Conservation (phyloP, 768 basidiomycete genomes). For the Mycena olivaceomarginata region DNA sequence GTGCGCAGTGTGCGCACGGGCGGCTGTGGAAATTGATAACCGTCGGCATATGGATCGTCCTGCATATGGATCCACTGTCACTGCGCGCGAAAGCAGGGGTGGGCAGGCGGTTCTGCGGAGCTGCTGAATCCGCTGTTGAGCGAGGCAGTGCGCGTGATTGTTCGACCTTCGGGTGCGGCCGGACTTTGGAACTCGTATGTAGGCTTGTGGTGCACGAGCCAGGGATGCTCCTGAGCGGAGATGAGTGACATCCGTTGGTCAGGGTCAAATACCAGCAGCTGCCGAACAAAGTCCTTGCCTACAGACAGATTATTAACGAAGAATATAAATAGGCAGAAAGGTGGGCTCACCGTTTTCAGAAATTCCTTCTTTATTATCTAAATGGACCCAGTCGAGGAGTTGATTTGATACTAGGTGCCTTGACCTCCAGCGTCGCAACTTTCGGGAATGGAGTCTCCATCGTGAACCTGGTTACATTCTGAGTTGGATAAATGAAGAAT, state of each 20-base stretch:
- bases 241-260: slow-evolving; percentile 69
- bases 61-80: slow-evolving; percentile 39
- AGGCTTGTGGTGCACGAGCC: slow-evolving; percentile 62
- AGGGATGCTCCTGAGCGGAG: slow-evolving; percentile 73
- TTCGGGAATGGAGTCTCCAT: slow-evolving; percentile 20
- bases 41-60: slow-evolving; percentile 6
- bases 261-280: slow-evolving; percentile 72
- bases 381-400: slow-evolving; percentile 11
- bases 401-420: neutral
- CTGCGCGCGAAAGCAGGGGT: slow-evolving; percentile 16
- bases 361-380: neutral
- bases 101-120: neutral
- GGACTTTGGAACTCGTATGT: slow-evolving; percentile 25
- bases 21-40: no score
- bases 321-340: neutral
- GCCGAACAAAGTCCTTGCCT: slow-evolving; percentile 72
- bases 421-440: neutral
- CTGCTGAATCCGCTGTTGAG: slow-evolving; percentile 3
- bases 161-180: neutral
- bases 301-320: neutral
- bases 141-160: slow-evolving; percentile 22
- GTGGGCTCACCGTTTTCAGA: slow-evolving; percentile 6
- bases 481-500: neutral
- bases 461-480: slow-evolving; percentile 30
- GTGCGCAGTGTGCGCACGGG: neutral